Conservation (phyloP, 2,329 filamentous ascomycete genomes). For the Colletotrichum melonis region DNA sequence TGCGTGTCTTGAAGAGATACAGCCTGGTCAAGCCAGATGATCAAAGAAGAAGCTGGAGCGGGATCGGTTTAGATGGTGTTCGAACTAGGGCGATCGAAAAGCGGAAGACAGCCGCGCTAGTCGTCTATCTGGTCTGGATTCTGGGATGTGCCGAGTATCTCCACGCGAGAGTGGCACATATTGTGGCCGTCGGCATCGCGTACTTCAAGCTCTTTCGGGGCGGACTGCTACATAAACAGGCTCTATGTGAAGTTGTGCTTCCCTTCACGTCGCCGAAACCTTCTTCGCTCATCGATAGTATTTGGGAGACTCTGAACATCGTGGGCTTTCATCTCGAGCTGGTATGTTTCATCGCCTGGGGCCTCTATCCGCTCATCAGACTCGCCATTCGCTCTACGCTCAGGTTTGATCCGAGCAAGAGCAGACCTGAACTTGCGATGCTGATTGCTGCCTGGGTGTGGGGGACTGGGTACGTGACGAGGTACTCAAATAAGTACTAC, state of each 20-base stretch:
- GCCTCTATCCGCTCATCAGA: constrained; percentile 8
- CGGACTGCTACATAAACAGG: constrained; percentile 4
- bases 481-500: constrained; percentile 50
- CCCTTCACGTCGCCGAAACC: rapidly evolving
- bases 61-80: background rate
- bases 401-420: background rate
- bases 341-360: background rate
- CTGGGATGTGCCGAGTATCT: constrained; percentile 44
- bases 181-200: constrained; percentile 42
- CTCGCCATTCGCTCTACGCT: background rate
- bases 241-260: background rate
- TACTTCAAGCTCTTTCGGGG: constrained; percentile 36
- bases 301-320: rapidly evolving
- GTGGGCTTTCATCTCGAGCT: constrained; percentile 6
- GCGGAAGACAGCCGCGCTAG: background rate
- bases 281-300: background rate
- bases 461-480: constrained; percentile 42
- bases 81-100: background rate
- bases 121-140: constrained; percentile 41
- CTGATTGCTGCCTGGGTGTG: constrained; percentile 28
- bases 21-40: background rate
- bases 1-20: background rate
- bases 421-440: constrained; percentile 18
- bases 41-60: background rate
- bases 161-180: constrained; percentile 43